Evolutionary conservation across 768 basidiomycete species (phyloP).

Genomic region (Boletus tomentosulus): DNA sequence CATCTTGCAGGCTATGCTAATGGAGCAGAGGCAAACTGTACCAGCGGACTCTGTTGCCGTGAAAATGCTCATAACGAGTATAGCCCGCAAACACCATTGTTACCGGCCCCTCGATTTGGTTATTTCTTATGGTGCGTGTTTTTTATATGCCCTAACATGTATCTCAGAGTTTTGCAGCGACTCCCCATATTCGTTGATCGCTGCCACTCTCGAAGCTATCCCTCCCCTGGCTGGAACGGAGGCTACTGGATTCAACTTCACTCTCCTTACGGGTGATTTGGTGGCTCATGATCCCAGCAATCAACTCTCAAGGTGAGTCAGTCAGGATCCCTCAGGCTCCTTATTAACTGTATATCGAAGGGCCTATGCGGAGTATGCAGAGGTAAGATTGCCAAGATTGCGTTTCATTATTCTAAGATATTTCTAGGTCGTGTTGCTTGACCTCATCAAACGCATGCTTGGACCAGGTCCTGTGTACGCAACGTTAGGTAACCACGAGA

Average conservation of each 20-base stretch:
- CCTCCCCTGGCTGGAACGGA: slow-evolving; percentile 61
- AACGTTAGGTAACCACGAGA: slow-evolving; percentile 75
- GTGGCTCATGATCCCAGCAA: slow-evolving; percentile 68
- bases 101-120: slow-evolving; percentile 68
- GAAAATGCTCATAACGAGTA: slow-evolving; percentile 43
- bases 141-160: not conserved
- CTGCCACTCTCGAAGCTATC: slow-evolving; percentile 62
- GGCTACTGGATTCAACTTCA: slow-evolving; percentile 58
- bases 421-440: slow-evolving; percentile 56
- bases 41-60: slow-evolving; percentile 63
- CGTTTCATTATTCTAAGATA: slow-evolving; percentile 4
- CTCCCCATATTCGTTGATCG: slow-evolving; percentile 54
- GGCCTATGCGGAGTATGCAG: slow-evolving; percentile 56
- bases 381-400: slow-evolving; percentile 37
- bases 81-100: slow-evolving; percentile 47
- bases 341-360: slow-evolving; percentile 29
- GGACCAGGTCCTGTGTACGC: slow-evolving; percentile 72
- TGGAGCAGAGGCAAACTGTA: slow-evolving; percentile 70
- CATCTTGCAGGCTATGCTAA: slow-evolving; percentile 54
- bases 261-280: slow-evolving; percentile 70
- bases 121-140: slow-evolving; percentile 50
- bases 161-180: slow-evolving; percentile 40
- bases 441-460: slow-evolving; percentile 58
- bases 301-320: slow-evolving; percentile 53
- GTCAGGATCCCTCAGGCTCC: not conserved